Conservation (phyloP, 2,329 filamentous ascomycete species). For the Diplodia intermedia region DNA sequence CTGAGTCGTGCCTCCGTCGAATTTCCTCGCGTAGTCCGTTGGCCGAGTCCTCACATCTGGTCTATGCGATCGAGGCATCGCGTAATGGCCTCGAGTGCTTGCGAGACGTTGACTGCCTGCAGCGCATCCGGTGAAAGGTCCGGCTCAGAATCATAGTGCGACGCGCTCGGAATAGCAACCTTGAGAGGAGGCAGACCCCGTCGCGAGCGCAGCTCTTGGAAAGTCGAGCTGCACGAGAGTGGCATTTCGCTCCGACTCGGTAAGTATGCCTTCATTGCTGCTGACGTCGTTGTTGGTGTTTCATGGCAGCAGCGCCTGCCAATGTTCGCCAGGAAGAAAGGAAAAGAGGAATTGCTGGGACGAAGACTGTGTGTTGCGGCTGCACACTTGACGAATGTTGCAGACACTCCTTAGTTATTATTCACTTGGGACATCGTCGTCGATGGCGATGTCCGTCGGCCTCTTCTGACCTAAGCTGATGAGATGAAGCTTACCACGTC, state of each 20-base stretch:
- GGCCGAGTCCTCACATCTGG: neutral
- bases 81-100: constrained; percentile 25
- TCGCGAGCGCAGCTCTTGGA: constrained; percentile 15
- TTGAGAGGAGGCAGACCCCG: constrained; percentile 18
- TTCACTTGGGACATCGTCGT: neutral
- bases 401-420: neutral
- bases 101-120: constrained; percentile 23
- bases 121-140: constrained; percentile 16
- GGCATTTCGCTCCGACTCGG: neutral
- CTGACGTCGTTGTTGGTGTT: neutral
- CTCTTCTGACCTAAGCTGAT: constrained; percentile 30
- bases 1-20: constrained; percentile 11
- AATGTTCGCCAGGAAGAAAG: neutral
- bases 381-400: neutral
- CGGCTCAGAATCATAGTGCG: neutral
- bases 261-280: neutral
- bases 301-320: constrained; percentile 16
- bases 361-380: neutral
- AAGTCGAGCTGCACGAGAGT: constrained; percentile 2
- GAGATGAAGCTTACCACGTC: constrained; percentile 25
- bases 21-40: neutral
- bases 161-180: constrained; percentile 12
- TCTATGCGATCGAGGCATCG: constrained; percentile 25
- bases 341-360: neutral
- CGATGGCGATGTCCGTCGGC: neutral